A percentile compares a stretch with the other conserved stretches of the same genome.
These are phyloP conservation scores for Amaranthus palmeri DNA, from an alignment of 148 eudicot genomes.

Conservation along the genomic window DNA sequence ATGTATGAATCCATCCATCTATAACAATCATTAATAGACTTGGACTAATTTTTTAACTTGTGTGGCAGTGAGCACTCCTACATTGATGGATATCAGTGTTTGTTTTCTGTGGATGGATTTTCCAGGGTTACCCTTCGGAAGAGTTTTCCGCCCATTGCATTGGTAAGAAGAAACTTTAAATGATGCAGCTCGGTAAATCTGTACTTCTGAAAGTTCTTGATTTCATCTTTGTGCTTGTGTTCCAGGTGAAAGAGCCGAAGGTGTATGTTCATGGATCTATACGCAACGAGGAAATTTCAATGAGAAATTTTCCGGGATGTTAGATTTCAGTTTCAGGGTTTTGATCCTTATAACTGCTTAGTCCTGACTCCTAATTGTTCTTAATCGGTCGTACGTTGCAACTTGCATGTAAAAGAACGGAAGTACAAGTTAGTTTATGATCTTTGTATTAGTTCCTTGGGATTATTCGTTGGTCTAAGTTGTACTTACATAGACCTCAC, in stretches of 20 bases:
- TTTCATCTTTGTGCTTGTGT: not conserved
- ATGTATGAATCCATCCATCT: no score
- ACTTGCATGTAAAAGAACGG: no score
- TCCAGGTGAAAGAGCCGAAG: slow-evolving; percentile 72
- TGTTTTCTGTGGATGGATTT: slow-evolving; percentile 56
- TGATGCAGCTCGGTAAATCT: not conserved
- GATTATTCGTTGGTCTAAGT: no score
- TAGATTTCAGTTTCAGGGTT: not conserved
- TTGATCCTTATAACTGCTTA: not conserved
- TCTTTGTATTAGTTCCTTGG: no score
- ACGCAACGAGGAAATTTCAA: slow-evolving; percentile 31
- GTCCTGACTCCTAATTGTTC: not conserved
- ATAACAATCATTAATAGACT: not conserved
- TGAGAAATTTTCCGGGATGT: slow-evolving; percentile 65
- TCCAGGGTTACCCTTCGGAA: slow-evolving; percentile 40
- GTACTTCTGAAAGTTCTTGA: not conserved
- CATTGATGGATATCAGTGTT: slow-evolving; percentile 63
- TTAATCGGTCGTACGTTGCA: no score
- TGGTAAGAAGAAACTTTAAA: slow-evolving; percentile 44
- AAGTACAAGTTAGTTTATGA: no score
- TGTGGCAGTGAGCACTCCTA: slow-evolving; percentile 46
- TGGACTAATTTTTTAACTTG: not conserved
- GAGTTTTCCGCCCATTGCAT: slow-evolving; percentile 57
- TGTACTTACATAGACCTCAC: no score
- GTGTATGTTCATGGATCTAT: slow-evolving; percentile 56